A percentile compares a stretch with the other conserved stretches of the same genome.
phyloP scores from a whole-genome alignment of 2,329 filamentous ascomycete genomes.

The Aspergillus neoniger region DNA sequence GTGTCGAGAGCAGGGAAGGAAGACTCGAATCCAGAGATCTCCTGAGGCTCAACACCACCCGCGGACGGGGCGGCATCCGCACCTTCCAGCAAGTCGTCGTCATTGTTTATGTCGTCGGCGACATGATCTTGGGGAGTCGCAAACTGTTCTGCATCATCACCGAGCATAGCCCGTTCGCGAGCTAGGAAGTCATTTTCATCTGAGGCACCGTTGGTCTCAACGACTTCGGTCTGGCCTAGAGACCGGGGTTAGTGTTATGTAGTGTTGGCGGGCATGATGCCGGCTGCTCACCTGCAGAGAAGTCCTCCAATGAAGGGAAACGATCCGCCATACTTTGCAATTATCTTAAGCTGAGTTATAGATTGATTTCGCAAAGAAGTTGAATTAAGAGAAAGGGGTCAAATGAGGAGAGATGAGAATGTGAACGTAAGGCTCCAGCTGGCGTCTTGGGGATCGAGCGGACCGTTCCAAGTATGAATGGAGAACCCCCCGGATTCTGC shows the following conservation, averaged over 20 bases:
- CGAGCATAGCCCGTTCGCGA: constrained; percentile 84
- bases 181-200: constrained; percentile 83
- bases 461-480: constrained; percentile 6
- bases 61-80: constrained; percentile 41
- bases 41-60: constrained; percentile 26
- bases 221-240: constrained; percentile 39
- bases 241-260: constrained; percentile 27
- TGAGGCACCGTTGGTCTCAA: constrained; percentile 43
- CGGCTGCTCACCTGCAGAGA: constrained; percentile 59
- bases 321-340: constrained; percentile 66
- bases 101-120: constrained; percentile 62
- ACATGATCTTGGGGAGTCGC: constrained; percentile 68
- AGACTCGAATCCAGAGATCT: constrained; percentile 72
- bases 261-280: constrained; percentile 22
- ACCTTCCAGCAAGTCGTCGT: constrained; percentile 70
- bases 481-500: constrained; percentile 22
- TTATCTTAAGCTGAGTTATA: not conserved
- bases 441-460: constrained; percentile 21
- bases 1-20: constrained; percentile 84
- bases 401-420: constrained; percentile 15
- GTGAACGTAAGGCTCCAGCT: constrained; percentile 22
- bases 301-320: constrained; percentile 78
- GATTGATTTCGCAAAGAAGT: not conserved
- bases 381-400: constrained; percentile 11
- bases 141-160: constrained; percentile 92